phyloP scores from a whole-genome alignment of 495 filamentous ascomycete genomes.

The Mycothermus thermophilus region DNA sequence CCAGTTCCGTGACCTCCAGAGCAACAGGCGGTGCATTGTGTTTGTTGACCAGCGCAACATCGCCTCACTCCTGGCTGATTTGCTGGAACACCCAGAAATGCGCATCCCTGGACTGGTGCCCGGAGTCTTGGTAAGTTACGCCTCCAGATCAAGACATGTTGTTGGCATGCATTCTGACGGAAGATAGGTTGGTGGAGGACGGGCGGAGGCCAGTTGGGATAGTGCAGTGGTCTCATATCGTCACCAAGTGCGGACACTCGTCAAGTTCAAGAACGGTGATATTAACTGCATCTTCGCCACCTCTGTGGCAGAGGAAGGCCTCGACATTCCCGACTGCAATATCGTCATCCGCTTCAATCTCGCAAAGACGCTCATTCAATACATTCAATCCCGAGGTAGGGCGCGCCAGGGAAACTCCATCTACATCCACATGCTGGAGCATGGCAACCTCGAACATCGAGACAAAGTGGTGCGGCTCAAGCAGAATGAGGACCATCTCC shows the following conservation, averaged over 20 bases:
- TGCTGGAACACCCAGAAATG: constrained; percentile 44
- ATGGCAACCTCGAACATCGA: constrained; percentile 45
- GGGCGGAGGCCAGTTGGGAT: constrained; percentile 5
- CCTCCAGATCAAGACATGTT: too few relatives aligned
- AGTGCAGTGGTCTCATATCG: constrained; percentile 47
- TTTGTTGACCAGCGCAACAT: constrained; percentile 73
- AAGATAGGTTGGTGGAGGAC: constrained; percentile 17
- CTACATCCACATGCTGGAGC: constrained; percentile 76
- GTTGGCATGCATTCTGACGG: neutral
- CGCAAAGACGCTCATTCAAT: constrained; percentile 85
- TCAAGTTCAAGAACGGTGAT: constrained; percentile 63
- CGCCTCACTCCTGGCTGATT: constrained; percentile 52
- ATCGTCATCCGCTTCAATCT: constrained; percentile 79
- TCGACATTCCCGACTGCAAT: constrained; percentile 95
- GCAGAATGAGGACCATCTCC: constrained; percentile 43
- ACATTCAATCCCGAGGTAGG: constrained; percentile 88
- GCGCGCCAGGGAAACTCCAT: constrained; percentile 63
- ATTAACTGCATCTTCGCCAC: constrained; percentile 87
- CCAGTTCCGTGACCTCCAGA: constrained; percentile 38
- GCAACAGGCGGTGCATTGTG: constrained; percentile 65
- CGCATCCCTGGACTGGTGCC: constrained; percentile 44
- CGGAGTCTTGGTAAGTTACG: constrained; percentile 50
- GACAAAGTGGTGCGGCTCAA: constrained; percentile 43
- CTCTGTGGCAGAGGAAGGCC: constrained; percentile 84
- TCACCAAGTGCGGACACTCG: constrained; percentile 61